A percentile compares a stretch with the other conserved stretches of the same genome.
Evolutionary conservation across 768 basidiomycete species (phyloP).

Genomic region (Auriscalpium microsporum): DNA sequence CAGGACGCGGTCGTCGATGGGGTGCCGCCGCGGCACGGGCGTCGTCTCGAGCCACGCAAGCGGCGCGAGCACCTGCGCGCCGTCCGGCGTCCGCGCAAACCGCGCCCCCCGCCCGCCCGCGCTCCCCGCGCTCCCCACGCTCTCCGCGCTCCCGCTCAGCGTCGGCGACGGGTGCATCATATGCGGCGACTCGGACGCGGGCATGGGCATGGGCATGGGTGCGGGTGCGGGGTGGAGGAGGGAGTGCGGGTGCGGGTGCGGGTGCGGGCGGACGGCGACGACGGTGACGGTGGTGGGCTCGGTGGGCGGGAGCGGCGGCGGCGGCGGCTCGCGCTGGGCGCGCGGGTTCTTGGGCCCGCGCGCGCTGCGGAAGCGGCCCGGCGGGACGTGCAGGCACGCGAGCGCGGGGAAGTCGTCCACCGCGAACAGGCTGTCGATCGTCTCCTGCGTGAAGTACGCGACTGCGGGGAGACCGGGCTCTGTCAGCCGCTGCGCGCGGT

Average conservation of each 20-base stretch:
- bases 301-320: background rate
- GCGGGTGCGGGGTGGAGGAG: no score
- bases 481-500: no score
- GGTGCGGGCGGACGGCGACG: constrained; percentile 8
- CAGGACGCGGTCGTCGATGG: constrained; percentile 61
- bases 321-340: constrained; percentile 1
- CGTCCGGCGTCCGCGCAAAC: constrained; percentile 9
- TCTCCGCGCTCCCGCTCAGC: background rate
- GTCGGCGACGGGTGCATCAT: background rate
- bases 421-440: constrained; percentile 20
- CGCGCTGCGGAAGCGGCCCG: constrained; percentile 26
- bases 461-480: constrained; percentile 18
- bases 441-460: constrained; percentile 31
- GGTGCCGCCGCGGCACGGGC: constrained; percentile 56
- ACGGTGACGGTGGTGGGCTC: constrained; percentile 4
- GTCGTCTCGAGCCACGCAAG: constrained; percentile 53
- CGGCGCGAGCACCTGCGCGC: constrained; percentile 40
- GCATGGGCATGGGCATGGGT: constrained; percentile 5
- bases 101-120: constrained; percentile 15
- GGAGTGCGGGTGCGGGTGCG: constrained; percentile 5
- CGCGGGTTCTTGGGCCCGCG: constrained; percentile 19
- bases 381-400: constrained; percentile 21
- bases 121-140: constrained; percentile 7
- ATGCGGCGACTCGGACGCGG: background rate
- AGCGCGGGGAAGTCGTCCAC: constrained; percentile 27